Evolutionary conservation across 2,329 filamentous ascomycete genomes (phyloP), one percentile per base, ranked within the genome.

Genomic region (Epichloe festucae): DNA sequence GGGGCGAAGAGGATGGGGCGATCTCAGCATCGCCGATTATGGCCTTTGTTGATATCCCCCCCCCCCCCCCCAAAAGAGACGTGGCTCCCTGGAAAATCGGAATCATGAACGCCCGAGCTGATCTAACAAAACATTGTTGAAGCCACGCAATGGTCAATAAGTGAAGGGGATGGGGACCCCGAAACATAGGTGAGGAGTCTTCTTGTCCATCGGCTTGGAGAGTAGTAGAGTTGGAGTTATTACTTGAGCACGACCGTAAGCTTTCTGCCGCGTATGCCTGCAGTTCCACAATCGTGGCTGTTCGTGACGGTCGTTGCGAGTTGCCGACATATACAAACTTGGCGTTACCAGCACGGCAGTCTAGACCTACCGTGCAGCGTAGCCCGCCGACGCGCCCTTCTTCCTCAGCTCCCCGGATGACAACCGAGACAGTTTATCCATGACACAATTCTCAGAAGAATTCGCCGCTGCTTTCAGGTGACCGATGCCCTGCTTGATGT

Each of bases 401-500:
- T 38, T 39, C 46, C 40, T 36, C 40, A 52, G 11, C 10, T 48
- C 39, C 34, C 14, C 31, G n/a, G 50, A 48, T 3, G 34, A 23
- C 23, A 36, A 21, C 7, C 4, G 44, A 36, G 51, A 41, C 17
- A 46, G 2, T 14, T 43, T 21, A 17, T 41, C 17, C 3, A 27
- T 48, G 35, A 35, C 5, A 36, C 46, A 41, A 21, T 17, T 27
- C n/a, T 35, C 40, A 8, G 19, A 23, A 17, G 31, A 45, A 11
- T 14, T 23, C 31, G 50, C 53, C 36, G 55, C 56, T 21, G 54
- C 60, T 54, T 60, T 61, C 34, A 70, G 54, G 36, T 60, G 56
- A 54, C 56, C 56, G 5, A 70, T 69, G 23, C 63, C 60, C 42
- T 60, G 59, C 45, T 60, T 59, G 12, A 70, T 60, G n/a, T 70